A percentile compares a stretch with the other conserved stretches of the same genome.
These are phyloP conservation scores for Claviceps sp. DNA, from an alignment of 2,329 filamentous ascomycete species.

Conservation along the genomic window DNA sequence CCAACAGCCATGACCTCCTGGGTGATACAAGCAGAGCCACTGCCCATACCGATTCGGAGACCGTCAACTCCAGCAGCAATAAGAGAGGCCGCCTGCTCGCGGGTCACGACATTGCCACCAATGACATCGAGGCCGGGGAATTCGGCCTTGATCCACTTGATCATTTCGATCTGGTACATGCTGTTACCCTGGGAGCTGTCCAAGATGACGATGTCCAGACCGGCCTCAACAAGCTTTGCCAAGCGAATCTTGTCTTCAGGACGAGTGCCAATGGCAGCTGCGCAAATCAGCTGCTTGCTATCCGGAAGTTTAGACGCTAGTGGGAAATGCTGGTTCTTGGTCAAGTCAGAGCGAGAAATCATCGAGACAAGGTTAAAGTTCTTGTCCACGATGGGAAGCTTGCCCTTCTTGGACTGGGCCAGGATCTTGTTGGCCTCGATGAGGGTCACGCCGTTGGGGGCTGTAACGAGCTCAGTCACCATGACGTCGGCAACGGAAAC, in stretches of 20 bases:
- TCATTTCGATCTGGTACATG: constrained; percentile 97
- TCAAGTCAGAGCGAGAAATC: constrained; percentile 87
- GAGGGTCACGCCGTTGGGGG: constrained; percentile 67
- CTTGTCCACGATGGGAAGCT: constrained; percentile 82
- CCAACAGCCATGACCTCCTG: constrained; percentile 99
- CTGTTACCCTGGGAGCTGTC: constrained; percentile 97
- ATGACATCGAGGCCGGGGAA: constrained; percentile 86
- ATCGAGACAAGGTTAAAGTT: constrained; percentile 79
- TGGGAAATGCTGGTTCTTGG: constrained; percentile 97
- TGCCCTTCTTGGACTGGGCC: constrained; percentile 94
- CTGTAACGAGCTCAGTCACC: constrained; percentile 89
- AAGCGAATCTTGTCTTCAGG: constrained; percentile 84
- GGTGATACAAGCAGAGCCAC: constrained; percentile 94
- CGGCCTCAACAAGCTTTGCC: constrained; percentile 79
- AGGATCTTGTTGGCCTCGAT: constrained; percentile 86
- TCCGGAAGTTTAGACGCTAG: constrained; percentile 90
- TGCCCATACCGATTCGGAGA: constrained; percentile 97
- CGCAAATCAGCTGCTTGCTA: constrained; percentile 94
- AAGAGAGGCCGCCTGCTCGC: constrained; percentile 83
- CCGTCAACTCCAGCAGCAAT: constrained; percentile 93
- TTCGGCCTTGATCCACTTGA: constrained; percentile 85
- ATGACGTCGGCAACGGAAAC: constrained; percentile 79
- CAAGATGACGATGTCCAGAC: constrained; percentile 86
- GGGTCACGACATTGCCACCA: constrained; percentile 94
- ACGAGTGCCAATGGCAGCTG: constrained; percentile 88